Base-by-base conservation (phyloP, 2,329 filamentous ascomycete genomes). In the Metarhizium brunneum region DNA sequence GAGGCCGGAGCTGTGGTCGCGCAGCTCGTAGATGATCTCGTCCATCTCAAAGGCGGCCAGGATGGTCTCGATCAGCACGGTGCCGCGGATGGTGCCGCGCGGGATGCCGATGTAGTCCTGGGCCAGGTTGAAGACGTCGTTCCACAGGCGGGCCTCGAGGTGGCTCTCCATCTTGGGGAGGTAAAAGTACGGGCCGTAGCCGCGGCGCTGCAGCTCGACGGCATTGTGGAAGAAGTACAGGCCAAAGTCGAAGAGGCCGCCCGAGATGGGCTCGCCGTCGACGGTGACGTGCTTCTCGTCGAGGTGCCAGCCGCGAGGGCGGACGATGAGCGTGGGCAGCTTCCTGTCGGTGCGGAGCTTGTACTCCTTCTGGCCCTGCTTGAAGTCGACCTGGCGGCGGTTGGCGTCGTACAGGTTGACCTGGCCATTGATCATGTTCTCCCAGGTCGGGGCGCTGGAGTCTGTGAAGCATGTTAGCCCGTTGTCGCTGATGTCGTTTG, bases 161-260 rank as follows among this genome's bases (percentile, higher is more conserved):
- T 97, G 92, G 53, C 89, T 95, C 77, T 96, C 92, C 89, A 96
- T 92, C 84, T 96, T 96, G 67, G 92, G 90, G 51, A 96, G 85
- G 76, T 96, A 96, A 74, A 96, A 99, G 83, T 99, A 97, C 57
- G 94, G 94, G 53, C 94, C 94, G 62, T 82, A 80, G 59, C 94
- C 94, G 60, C 84, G 84, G 72, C 86, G 86, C 66, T 95, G 84
- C 52, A 92, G 81, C 80, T 96, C 90, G 67, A 86, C 80, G 61
- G 92, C 94, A 72, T 96, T 99, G 84, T 97, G 91, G 86, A 90
- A 97, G 79, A 99, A 97, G 81, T 97, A 97, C 53, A 97, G 83
- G 68, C 94, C 94, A 71, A 97, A 99, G 76, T 99, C 94, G 73
- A 97, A 97, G 57, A 99, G 83, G 60, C 85, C 83, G 57, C 87